Evolutionary conservation across 1,139 yeast species (phyloP).

Genomic region (Candida sojae): DNA sequence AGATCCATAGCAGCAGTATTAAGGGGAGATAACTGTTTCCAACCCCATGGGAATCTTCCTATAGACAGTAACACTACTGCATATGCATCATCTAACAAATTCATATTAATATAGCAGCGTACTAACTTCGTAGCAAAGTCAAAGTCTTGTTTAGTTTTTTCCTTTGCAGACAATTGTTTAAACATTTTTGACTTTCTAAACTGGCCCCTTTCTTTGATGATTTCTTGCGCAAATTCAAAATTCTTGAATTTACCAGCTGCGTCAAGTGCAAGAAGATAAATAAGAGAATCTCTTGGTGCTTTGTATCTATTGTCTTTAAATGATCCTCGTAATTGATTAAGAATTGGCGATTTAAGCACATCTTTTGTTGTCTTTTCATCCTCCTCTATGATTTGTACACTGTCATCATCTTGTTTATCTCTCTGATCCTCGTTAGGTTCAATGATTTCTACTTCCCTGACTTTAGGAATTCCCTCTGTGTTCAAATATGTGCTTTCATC

Average conservation of each 20-base stretch:
- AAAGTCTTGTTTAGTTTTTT: slow-evolving; percentile 59
- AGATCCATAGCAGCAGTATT: slow-evolving; percentile 48
- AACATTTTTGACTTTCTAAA: slow-evolving; percentile 60
- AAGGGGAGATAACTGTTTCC: slow-evolving; percentile 52
- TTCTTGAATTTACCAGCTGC: slow-evolving; percentile 62
- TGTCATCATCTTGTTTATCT: not conserved
- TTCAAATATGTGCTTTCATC: slow-evolving; percentile 48
- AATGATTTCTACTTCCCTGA: slow-evolving; percentile 13
- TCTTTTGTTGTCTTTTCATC: slow-evolving; percentile 1
- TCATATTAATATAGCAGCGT: slow-evolving; percentile 49
- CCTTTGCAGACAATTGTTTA: slow-evolving; percentile 33
- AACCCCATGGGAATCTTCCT: slow-evolving; percentile 72
- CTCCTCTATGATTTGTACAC: slow-evolving; percentile 6
- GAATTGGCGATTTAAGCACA: slow-evolving; percentile 30
- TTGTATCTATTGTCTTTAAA: slow-evolving; percentile 14
- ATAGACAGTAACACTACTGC: slow-evolving; percentile 67
- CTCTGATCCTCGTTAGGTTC: slow-evolving; percentile 8
- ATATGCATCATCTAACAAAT: slow-evolving; percentile 67
- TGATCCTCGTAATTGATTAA: slow-evolving; percentile 14
- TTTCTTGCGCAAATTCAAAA: slow-evolving; percentile 56
- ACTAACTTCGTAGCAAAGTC: slow-evolving; percentile 70
- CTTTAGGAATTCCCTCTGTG: slow-evolving; percentile 22
- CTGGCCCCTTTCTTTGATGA: slow-evolving; percentile 79
- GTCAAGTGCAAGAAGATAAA: slow-evolving; percentile 64
- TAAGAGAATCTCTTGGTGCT: slow-evolving; percentile 48